Base-by-base conservation (phyloP, 768 basidiomycete genomes). In the Lactifluus subvellereus region DNA sequence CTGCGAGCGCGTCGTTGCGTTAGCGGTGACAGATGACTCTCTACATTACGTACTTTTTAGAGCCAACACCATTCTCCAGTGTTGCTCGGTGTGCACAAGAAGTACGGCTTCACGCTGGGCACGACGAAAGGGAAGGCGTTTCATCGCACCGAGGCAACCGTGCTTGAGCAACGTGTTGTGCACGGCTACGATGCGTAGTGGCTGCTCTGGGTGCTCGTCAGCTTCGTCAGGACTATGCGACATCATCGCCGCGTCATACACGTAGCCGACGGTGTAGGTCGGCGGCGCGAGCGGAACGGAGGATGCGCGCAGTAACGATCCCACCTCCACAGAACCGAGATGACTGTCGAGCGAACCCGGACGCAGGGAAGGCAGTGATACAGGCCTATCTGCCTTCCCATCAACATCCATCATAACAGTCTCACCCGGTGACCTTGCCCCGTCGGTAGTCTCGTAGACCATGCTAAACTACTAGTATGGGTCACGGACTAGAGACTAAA, bases 231-330 rank as follows among this genome's bases (percentile, higher is more conserved):
- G 84, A 55, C 80, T 84, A 75, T 98, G 97, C 18, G 84, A 75
- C 75, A 89, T 87, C 96, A 98, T 98, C 66, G 88, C 83, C 0
- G 79, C 69, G 30, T 91, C 89, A 71, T 92, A 98, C 60, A 96
- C 86, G 76, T 89, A 94, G 53, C 94, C 94, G 54, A 94, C 89
- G 9, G 78, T 62, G 62, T 69, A 69, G 18, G 61, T 57, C 33
- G 54, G 49, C 45, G 57, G 66, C 2, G 40, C 61, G 53, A 68
- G 67, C 8, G 65, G 66, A 50, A 70, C 72, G 52, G 73, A 69
- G 18, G 76, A 75, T 59, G 72, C 75, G 9, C 67, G 65, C 56
- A 48, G 63, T 42, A 54, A 43, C 8, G 47, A 33, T 33, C 48
- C 63, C n/a, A 54, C 54, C 40, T 55, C 58, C 11, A 59, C 11